A percentile compares a stretch with the other conserved stretches of the same genome.
These are phyloP conservation scores for Citrus hindsii DNA, from an alignment of 345 rosid genomes.

Conservation along the genomic window DNA sequence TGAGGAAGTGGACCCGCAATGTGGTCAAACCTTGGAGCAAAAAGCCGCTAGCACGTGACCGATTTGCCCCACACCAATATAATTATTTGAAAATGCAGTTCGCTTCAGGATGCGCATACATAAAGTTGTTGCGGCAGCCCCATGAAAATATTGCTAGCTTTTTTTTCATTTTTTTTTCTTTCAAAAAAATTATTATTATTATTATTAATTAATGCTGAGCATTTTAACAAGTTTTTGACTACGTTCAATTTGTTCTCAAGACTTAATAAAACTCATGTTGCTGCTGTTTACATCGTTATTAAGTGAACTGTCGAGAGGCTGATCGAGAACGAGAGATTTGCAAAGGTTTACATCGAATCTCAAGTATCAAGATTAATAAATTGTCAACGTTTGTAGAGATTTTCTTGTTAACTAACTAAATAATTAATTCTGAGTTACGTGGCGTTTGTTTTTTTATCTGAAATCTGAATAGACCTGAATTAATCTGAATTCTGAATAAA, in stretches of 20 bases:
- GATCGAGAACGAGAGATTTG: neutral
- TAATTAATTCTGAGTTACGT: neutral
- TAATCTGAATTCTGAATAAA: no score
- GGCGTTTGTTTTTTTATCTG: no score
- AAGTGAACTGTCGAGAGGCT: neutral
- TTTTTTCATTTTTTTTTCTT: no score
- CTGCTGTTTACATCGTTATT: neutral
- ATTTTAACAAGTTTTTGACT: neutral
- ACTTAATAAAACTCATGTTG: neutral
- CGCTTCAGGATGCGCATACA: neutral
- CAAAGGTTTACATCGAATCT: no score
- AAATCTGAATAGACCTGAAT: no score
- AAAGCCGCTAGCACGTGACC: conserved; percentile 13
- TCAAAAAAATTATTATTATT: neutral
- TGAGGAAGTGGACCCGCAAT: conserved; percentile 12
- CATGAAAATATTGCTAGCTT: neutral
- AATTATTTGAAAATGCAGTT: neutral
- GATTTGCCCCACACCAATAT: conserved; percentile 11
- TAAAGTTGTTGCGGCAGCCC: neutral
- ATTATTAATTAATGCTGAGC: neutral
- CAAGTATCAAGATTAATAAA: no score
- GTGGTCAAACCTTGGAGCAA: conserved; percentile 23
- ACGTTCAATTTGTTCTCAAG: neutral
- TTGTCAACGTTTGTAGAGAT: neutral
- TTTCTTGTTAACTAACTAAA: neutral